These are phyloP conservation scores for Biscogniauxia sp. DNA, from an alignment of 2,329 filamentous ascomycete species.

Conservation along the genomic window DNA sequence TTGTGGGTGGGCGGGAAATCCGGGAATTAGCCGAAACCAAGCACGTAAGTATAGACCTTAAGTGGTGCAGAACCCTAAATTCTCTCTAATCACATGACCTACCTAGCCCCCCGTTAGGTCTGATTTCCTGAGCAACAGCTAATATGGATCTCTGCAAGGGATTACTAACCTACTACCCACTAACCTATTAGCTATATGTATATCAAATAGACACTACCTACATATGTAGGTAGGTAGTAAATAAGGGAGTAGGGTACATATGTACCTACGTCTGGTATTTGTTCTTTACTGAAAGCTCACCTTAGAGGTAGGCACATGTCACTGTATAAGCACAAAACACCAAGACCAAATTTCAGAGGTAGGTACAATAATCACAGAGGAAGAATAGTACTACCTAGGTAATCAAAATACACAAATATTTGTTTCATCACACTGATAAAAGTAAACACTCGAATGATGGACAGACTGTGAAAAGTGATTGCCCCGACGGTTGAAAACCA, in stretches of 20 bases:
- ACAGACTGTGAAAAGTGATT: slow-evolving; percentile 11
- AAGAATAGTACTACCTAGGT: not conserved
- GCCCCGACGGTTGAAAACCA: slow-evolving; percentile 17
- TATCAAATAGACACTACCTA: too few relatives aligned
- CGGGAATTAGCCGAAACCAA: slow-evolving; percentile 29
- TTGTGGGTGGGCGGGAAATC: slow-evolving; percentile 22
- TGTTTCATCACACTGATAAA: slow-evolving; percentile 11
- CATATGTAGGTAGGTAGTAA: too few relatives aligned
- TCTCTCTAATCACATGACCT: not conserved
- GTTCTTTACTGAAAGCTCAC: too few relatives aligned
- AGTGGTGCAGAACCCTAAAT: slow-evolving; percentile 20
- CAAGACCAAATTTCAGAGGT: not conserved
- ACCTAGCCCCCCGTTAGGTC: not conserved
- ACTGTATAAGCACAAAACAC: too few relatives aligned
- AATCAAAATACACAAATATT: slow-evolving; percentile 3
- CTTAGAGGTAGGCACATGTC: too few relatives aligned
- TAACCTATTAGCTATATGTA: too few relatives aligned
- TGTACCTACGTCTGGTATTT: too few relatives aligned
- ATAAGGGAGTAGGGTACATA: too few relatives aligned
- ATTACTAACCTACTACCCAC: too few relatives aligned
- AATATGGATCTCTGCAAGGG: not conserved
- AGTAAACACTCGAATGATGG: slow-evolving; percentile 20
- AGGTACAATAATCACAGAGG: not conserved
- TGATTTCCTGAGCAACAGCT: not conserved
- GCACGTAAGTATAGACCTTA: not conserved